Base-by-base conservation (phyloP, 257 asterid genomes). In the Coffea canephora region DNA sequence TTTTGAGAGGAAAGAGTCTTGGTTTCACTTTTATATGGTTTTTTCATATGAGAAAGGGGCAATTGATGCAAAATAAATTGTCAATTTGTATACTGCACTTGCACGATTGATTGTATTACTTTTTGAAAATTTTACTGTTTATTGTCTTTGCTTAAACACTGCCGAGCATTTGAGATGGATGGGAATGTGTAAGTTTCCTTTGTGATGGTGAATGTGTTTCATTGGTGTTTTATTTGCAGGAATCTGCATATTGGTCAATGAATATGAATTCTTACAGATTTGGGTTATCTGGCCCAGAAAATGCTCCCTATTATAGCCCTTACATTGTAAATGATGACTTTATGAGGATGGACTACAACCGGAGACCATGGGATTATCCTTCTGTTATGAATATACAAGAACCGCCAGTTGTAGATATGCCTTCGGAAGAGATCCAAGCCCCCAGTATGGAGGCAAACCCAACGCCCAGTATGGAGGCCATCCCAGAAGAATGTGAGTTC, bases 401-500 rank as follows among this genome's bases (percentile, higher is more conserved):
- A 77, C 82, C 91, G 64, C 23, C 84, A 48, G 74, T 83, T 12
- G 85, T 88, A 27, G 93, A 87, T 77, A 68, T 83, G 75, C 88
- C 91, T 21, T 80, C 91, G 1, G 93, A 90, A 84, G 91, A 87
- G 81, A 86, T 85, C 73, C 80, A 83, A 18, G 85, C 77, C 77
- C 72, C 90, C 15, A 66, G 48, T 27, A 88, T 87, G 86, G 89
- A 89, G 87, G 83, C 92, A 70, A 86, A 81, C 81, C 90, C 91
- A 2, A 96, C 77, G 75, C 72, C 90, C 15, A 66, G 48, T 27
- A 88, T 87, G 86, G 89, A 89, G 87, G 83, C 92, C 75, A 86
- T 82, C 81, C 90, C 91, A 2, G 97, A 93, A 87, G 98, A 93
- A 82, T 13, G 96, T 93, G 87, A 85, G 98, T 86, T 73, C 59